A percentile compares a stretch with the other conserved stretches of the same genome.
phyloP scores from a whole-genome alignment of 2,329 filamentous ascomycete species.

The Talaromyces sp. region DNA sequence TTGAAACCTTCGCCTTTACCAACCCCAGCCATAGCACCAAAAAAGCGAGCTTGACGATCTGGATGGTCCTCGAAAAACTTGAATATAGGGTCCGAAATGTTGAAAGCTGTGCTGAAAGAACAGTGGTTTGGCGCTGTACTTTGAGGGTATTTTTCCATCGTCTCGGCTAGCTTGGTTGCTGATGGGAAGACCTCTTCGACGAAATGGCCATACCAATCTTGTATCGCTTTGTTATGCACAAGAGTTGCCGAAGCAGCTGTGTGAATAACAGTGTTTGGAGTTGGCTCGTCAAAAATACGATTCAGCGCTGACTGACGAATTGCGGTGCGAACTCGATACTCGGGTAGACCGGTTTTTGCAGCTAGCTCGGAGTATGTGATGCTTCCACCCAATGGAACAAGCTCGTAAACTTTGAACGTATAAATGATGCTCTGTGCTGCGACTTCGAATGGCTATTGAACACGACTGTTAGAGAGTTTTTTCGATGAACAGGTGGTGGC shows the following conservation, averaged over 20 bases:
- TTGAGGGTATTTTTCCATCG: neutral
- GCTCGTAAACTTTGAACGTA: neutral
- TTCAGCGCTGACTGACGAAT: constrained; percentile 1
- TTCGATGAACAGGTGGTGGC: neutral
- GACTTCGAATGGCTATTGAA: neutral
- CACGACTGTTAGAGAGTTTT: neutral
- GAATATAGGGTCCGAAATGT: neutral
- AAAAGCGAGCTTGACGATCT: neutral
- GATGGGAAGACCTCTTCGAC: neutral
- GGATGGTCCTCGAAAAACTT: neutral
- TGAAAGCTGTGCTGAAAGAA: constrained; percentile 4
- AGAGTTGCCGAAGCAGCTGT: constrained; percentile 1
- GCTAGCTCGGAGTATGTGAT: neutral
- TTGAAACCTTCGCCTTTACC: neutral
- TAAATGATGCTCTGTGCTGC: neutral
- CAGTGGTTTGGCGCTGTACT: neutral
- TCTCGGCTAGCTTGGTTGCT: neutral
- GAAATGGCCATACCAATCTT: neutral
- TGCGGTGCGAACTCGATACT: neutral
- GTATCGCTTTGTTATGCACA: constrained; percentile 1
- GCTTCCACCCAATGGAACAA: neutral
- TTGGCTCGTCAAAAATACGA: constrained; percentile 3
- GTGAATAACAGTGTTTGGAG: neutral
- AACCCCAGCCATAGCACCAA: constrained; percentile 5
- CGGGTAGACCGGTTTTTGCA: neutral